These are phyloP conservation scores for Xerocomus potaroensis DNA, from an alignment of 768 basidiomycete species.

Conservation along the genomic window DNA sequence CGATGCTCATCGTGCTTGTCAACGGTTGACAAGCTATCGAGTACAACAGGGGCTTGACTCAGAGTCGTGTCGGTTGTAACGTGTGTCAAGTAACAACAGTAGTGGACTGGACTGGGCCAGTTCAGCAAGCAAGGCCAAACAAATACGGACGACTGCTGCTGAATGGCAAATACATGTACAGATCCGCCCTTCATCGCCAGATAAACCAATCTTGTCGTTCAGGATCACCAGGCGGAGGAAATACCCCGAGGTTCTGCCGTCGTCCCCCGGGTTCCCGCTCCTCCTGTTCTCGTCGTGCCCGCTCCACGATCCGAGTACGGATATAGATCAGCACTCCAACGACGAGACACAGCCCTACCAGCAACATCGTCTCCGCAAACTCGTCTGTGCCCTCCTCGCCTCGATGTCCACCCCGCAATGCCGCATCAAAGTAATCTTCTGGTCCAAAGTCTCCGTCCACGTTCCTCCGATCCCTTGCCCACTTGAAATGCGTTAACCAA, in stretches of 20 bases:
- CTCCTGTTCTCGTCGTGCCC: conserved; percentile 62
- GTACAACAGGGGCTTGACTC: too few species aligned
- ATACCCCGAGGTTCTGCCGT: conserved; percentile 40
- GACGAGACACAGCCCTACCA: conserved; percentile 66
- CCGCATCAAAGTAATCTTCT: conserved; percentile 79
- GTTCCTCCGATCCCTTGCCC: conserved; percentile 71
- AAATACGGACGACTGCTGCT: not conserved
- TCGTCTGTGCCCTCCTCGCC: conserved; percentile 67
- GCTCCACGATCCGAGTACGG: conserved; percentile 71
- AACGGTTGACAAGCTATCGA: not conserved
- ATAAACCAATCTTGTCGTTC: conserved; percentile 65
- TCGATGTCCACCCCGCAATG: conserved; percentile 52
- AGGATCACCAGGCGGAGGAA: conserved; percentile 62
- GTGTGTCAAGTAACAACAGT: too few species aligned
- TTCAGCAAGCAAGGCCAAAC: conserved; percentile 26
- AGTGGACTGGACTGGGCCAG: too few species aligned
- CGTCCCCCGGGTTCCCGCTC: conserved; percentile 35
- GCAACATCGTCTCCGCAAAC: conserved; percentile 73
- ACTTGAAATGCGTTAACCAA: conserved; percentile 39
- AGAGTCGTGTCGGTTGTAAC: too few species aligned
- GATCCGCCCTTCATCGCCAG: conserved; percentile 28
- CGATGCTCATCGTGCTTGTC: conserved; percentile 42
- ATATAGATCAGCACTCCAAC: conserved; percentile 76
- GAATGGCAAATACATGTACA: not conserved
- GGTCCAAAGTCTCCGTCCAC: conserved; percentile 73